These are phyloP conservation scores for Aspergillus ruber DNA, from an alignment of 2,329 filamentous ascomycete genomes.

Conservation along the genomic window DNA sequence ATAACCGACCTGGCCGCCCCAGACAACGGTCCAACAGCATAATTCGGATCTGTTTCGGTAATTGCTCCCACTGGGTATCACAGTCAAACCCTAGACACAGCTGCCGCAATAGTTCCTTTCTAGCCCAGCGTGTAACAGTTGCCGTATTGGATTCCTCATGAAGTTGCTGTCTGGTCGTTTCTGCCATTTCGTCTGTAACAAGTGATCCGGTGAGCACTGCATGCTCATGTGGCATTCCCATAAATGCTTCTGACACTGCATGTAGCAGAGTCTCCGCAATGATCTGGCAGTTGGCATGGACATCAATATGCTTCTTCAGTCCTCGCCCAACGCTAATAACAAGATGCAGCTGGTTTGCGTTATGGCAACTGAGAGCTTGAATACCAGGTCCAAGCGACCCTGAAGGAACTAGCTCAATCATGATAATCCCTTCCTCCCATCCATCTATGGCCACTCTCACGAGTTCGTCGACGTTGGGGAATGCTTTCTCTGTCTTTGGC, in stretches of 20 bases:
- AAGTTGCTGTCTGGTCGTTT: conserved; percentile 28
- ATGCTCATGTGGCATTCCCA: conserved; percentile 32
- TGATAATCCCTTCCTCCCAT: conserved; percentile 27
- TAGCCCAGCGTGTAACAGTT: conserved; percentile 35
- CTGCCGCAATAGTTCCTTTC: conserved; percentile 42
- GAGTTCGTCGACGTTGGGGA: conserved; percentile 34
- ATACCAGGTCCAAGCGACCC: conserved; percentile 29
- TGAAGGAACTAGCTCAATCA: conserved; percentile 29
- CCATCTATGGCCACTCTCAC: conserved; percentile 27
- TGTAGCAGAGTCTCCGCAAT: conserved; percentile 35
- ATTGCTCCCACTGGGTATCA: conserved; percentile 47
- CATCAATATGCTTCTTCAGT: conserved; percentile 24
- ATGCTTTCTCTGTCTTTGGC: conserved; percentile 36
- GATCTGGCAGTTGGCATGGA: conserved; percentile 30
- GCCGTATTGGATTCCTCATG: conserved; percentile 31
- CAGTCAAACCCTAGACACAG: conserved; percentile 45
- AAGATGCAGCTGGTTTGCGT: conserved; percentile 20
- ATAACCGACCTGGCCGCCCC: conserved; percentile 37
- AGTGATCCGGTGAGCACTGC: conserved; percentile 29
- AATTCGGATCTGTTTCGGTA: conserved; percentile 43
- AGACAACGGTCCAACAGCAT: conserved; percentile 42
- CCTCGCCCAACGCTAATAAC: conserved; percentile 27
- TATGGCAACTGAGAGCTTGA: conserved; percentile 28
- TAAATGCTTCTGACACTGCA: conserved; percentile 28
- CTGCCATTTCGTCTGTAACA: conserved; percentile 26